Evolutionary conservation across 139 green algal genomes (phyloP).

Genomic region (Chlorella ohadii): DNA sequence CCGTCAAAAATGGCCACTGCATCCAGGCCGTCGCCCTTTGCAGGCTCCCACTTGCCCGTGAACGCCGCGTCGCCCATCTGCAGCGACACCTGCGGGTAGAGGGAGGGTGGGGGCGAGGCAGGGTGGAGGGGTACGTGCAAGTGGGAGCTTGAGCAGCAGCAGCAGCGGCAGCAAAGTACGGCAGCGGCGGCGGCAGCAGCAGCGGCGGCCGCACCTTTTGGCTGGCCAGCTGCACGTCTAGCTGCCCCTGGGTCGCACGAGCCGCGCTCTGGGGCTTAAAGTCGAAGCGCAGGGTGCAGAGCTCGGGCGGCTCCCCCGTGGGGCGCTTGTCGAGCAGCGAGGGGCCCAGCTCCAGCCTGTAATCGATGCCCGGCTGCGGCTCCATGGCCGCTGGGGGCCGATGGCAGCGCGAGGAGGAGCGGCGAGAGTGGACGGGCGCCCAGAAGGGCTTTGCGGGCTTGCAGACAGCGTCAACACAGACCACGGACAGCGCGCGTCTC

Average conservation of each 20-base stretch:
- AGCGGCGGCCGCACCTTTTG: not conserved
- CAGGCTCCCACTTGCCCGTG: conserved; percentile 13
- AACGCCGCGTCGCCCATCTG: conserved; percentile 18
- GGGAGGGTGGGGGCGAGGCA: not conserved
- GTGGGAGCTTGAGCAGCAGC: not conserved
- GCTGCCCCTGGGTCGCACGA: not conserved
- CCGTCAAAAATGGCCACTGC: conserved; percentile 37
- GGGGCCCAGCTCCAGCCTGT: conserved; percentile 27
- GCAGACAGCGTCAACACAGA: too few relatives aligned
- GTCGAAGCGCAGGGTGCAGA: conserved; percentile 34
- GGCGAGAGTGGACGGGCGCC: not conserved
- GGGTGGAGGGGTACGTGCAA: not conserved
- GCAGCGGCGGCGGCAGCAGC: not conserved
- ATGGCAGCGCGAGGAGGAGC: too few relatives aligned
- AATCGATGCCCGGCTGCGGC: not conserved
- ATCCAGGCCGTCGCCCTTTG: conserved; percentile 26
- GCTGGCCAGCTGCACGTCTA: conserved; percentile 25
- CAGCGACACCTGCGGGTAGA: conserved; percentile 6
- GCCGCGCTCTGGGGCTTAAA: conserved; percentile 33
- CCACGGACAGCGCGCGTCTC: too few relatives aligned
- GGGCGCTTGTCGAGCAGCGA: conserved; percentile 27
- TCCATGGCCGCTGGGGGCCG: conserved; percentile 5
- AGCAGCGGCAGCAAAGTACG: not conserved
- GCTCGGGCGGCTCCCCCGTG: not conserved
- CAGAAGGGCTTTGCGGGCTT: too few relatives aligned